Evolutionary conservation across 192 early-diverging fungal species (phyloP).

Genomic region (Jimgerdemannia lactiflua): DNA sequence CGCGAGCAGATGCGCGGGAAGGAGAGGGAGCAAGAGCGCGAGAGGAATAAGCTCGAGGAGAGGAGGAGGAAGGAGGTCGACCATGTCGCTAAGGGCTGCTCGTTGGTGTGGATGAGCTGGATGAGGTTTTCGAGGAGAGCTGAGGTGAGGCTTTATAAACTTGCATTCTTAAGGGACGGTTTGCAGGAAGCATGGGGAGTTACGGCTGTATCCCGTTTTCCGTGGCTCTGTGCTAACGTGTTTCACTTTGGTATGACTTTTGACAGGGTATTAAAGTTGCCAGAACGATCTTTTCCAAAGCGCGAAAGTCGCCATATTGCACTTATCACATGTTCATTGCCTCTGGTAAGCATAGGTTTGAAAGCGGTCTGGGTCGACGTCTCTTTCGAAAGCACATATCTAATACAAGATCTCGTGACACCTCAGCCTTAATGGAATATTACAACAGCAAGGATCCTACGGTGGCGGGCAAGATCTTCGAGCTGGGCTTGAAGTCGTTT

Average conservation of each 20-base stretch:
- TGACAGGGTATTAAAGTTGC: slow-evolving; percentile 65
- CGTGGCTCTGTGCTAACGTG: not conserved
- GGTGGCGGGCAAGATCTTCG: slow-evolving; percentile 89
- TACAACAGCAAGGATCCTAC: slow-evolving; percentile 80
- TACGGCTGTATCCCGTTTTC: not conserved
- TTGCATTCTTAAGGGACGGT: too few relatives aligned
- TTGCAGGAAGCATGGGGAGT: too few relatives aligned
- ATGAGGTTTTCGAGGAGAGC: slow-evolving; percentile 78
- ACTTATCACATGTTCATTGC: slow-evolving; percentile 90
- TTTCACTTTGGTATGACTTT: not conserved
- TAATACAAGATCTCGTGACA: not conserved
- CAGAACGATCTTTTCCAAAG: slow-evolving; percentile 73
- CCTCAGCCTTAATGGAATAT: slow-evolving; percentile 85
- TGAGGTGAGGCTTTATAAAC: slow-evolving; percentile 49
- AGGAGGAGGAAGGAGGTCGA: slow-evolving; percentile 50
- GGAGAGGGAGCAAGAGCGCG: slow-evolving; percentile 57
- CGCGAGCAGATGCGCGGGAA: slow-evolving; percentile 46
- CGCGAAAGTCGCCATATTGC: slow-evolving; percentile 67
- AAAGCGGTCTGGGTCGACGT: too few relatives aligned
- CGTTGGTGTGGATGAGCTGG: slow-evolving; percentile 84
- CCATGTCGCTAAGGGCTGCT: slow-evolving; percentile 53
- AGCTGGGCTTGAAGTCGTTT: slow-evolving; percentile 81
- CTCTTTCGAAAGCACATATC: too few relatives aligned
- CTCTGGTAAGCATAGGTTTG: slow-evolving; percentile 41
- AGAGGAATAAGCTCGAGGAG: slow-evolving; percentile 59